phyloP scores from a whole-genome alignment of 371 early-diverging fungal species.

The Phascolomyces articulosus region DNA sequence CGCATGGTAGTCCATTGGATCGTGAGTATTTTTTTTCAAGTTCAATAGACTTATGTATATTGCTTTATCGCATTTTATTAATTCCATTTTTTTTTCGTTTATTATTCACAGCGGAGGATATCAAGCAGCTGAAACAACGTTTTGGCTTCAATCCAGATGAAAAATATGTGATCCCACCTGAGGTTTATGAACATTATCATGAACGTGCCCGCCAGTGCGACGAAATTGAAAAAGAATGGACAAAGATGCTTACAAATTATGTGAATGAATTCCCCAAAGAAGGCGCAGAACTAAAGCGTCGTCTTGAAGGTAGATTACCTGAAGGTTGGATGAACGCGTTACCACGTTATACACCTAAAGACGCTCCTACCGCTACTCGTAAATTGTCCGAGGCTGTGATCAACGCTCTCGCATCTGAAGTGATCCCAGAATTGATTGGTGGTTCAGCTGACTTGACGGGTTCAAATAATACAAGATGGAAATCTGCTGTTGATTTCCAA shows the following conservation, averaged over 20 bases:
- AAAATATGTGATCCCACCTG: constrained; percentile 64
- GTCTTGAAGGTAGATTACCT: constrained; percentile 73
- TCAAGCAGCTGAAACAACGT: constrained; percentile 77
- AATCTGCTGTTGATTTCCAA: constrained; percentile 87
- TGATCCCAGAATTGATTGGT: constrained; percentile 83
- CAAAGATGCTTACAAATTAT: constrained; percentile 65
- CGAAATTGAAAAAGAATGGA: constrained; percentile 71
- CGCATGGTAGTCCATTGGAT: constrained; percentile 82
- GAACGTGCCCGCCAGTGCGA: constrained; percentile 57
- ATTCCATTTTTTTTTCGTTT: background rate
- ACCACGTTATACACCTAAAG: constrained; percentile 74
- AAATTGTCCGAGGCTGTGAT: constrained; percentile 81
- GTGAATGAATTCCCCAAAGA: constrained; percentile 54
- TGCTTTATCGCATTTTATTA: background rate
- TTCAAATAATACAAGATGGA: constrained; percentile 92
- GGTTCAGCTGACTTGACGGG: constrained; percentile 97
- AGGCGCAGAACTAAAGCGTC: constrained; percentile 75
- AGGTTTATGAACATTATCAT: constrained; percentile 65
- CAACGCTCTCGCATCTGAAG: constrained; percentile 68
- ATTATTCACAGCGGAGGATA: constrained; percentile 65
- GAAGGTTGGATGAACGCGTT: constrained; percentile 66
- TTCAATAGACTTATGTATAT: background rate
- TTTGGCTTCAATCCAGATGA: constrained; percentile 80
- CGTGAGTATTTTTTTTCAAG: constrained; percentile 8
- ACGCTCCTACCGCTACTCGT: constrained; percentile 80